A percentile compares a stretch with the other conserved stretches of the same genome.
phyloP scores from a whole-genome alignment of 1,139 yeast genomes.

The Magnusiomyces sp. region DNA sequence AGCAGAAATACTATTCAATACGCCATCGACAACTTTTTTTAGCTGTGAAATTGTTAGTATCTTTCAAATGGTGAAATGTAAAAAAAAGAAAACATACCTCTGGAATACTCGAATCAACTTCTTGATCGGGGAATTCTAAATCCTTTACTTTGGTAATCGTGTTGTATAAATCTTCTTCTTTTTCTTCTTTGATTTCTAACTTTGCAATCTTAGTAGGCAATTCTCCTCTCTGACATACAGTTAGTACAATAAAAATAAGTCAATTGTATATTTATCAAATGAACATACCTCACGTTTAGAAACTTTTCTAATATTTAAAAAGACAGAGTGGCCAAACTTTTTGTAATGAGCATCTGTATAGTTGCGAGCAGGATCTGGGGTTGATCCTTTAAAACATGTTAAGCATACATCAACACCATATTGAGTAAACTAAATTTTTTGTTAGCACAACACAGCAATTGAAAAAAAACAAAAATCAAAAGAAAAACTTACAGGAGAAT shows the following conservation, averaged over 20 bases:
- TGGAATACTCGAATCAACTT: conserved; percentile 11
- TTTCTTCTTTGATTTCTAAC: conserved; percentile 61
- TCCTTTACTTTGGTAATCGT: conserved; percentile 42
- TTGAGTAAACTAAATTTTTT: conserved; percentile 35
- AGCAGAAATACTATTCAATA: conserved; percentile 59
- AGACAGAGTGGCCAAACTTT: conserved; percentile 45
- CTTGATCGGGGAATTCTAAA: conserved; percentile 20
- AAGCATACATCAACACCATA: conserved; percentile 69
- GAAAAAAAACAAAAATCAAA: too few relatives aligned
- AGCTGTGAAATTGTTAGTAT: conserved; percentile 12
- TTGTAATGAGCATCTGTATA: conserved; percentile 49
- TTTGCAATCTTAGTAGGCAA: conserved; percentile 52
- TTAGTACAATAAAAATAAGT: neutral
- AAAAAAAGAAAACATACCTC: neutral
- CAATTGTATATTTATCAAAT: neutral
- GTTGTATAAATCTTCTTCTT: conserved; percentile 62
- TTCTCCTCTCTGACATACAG: conserved; percentile 20
- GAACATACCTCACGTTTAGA: conserved; percentile 32
- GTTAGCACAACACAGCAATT: too few relatives aligned
- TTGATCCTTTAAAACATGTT: conserved; percentile 55
- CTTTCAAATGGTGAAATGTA: neutral
- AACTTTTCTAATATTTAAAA: conserved; percentile 46
- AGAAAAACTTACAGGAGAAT: conserved; percentile 38
- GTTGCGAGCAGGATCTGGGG: conserved; percentile 40
- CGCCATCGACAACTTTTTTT: conserved; percentile 36